Conservation (phyloP, 1,139 yeast species). For the Diutina ranongensis region DNA sequence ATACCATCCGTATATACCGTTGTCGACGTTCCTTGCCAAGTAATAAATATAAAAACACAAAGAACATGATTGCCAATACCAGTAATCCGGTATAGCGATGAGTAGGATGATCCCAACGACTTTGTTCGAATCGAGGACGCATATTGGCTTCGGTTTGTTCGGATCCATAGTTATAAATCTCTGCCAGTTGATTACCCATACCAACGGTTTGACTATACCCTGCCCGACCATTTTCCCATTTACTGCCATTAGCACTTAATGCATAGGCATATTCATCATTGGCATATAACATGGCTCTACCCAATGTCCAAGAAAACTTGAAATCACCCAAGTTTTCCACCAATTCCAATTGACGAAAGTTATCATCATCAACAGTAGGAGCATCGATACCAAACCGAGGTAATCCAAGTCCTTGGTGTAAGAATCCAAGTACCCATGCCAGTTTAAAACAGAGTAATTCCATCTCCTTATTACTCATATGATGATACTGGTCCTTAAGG, state of each 20-base stretch:
- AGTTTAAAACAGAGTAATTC: slow-evolving; percentile 22
- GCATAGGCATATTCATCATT: slow-evolving; percentile 27
- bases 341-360: slow-evolving; percentile 41
- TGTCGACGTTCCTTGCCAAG: slow-evolving; percentile 1
- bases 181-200: not conserved
- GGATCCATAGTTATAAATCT: not conserved
- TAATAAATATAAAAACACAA: not conserved
- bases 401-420: slow-evolving; percentile 66
- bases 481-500: slow-evolving; percentile 13
- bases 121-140: not conserved
- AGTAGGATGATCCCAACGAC: not conserved
- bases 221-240: not conserved
- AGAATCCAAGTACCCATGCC: slow-evolving; percentile 58
- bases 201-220: not conserved
- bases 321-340: slow-evolving; percentile 54
- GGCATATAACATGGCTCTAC: slow-evolving; percentile 61
- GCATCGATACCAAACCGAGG: slow-evolving; percentile 45
- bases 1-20: not conserved
- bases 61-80: slow-evolving; percentile 1
- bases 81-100: slow-evolving; percentile 1
- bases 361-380: slow-evolving; percentile 14
- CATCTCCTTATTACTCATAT: slow-evolving; percentile 12
- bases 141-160: not conserved
- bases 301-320: slow-evolving; percentile 76
- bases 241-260: not conserved